Evolutionary conservation across 257 asterid species (phyloP).

Genomic region (Nicotiana attenuata): DNA sequence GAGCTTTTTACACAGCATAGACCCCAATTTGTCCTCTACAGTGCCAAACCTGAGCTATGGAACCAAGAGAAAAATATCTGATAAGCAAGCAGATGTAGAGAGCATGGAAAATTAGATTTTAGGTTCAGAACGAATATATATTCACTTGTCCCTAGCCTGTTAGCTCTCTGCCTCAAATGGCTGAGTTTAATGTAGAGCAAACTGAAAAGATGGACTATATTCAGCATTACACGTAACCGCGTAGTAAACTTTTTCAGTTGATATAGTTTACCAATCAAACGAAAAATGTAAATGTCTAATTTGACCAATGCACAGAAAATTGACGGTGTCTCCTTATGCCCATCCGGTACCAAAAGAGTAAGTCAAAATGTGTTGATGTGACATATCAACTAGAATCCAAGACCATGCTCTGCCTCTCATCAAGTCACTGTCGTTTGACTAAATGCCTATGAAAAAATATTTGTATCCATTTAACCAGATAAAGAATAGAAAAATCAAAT

Average conservation of each 20-base stretch:
- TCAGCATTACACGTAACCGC: background rate
- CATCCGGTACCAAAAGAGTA: background rate
- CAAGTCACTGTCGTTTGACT: background rate
- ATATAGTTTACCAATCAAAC: background rate
- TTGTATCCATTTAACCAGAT: background rate
- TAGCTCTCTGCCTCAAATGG: background rate
- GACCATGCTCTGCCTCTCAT: background rate
- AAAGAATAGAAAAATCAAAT: background rate
- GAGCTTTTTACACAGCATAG: constrained; percentile 52
- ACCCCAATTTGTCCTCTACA: constrained; percentile 68
- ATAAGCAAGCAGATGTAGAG: constrained; percentile 23
- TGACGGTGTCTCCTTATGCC: background rate
- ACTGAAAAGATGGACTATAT: constrained; percentile 1
- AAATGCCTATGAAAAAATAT: background rate
- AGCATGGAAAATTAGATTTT: background rate
- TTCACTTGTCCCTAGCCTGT: background rate
- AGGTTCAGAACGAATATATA: background rate
- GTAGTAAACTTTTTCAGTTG: background rate
- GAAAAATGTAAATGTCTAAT: background rate
- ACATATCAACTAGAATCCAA: background rate
- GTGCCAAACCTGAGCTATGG: constrained; percentile 98
- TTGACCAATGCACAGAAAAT: background rate
- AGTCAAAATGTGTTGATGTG: background rate
- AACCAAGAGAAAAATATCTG: constrained; percentile 40
- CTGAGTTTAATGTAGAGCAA: background rate